Evolutionary conservation across 164 flowering plant species (phyloP).

Genomic region (Saururus chinensis): DNA sequence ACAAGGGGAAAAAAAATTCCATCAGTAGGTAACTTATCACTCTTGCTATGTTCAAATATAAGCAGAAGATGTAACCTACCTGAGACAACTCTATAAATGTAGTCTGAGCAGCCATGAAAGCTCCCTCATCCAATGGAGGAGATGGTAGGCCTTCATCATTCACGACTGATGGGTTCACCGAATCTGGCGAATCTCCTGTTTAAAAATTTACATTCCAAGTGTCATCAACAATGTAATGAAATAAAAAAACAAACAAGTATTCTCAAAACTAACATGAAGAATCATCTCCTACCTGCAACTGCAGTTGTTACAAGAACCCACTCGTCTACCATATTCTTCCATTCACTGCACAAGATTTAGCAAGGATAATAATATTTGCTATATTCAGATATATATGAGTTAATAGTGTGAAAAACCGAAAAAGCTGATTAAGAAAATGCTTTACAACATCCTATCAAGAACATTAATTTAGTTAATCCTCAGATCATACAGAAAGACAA

Average conservation of each 20-base stretch:
- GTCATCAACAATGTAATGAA: too few species aligned
- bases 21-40: neutral
- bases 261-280: neutral
- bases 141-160: slow-evolving; percentile 86
- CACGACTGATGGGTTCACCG: slow-evolving; percentile 58
- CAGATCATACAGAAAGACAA: neutral
- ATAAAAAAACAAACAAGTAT: neutral
- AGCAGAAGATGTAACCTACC: slow-evolving; percentile 20
- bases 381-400: neutral
- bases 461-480: too few species aligned
- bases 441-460: too few species aligned
- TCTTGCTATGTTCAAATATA: neutral
- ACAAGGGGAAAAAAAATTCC: neutral
- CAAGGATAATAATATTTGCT: neutral
- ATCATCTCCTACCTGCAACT: slow-evolving; percentile 24
- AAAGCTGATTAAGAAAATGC: neutral
- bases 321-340: slow-evolving; percentile 75
- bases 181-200: slow-evolving; percentile 62
- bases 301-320: slow-evolving; percentile 50
- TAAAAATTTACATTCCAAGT: too few species aligned
- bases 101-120: slow-evolving; percentile 46
- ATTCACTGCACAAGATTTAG: slow-evolving; percentile 36
- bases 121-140: slow-evolving; percentile 83
- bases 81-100: slow-evolving; percentile 59
- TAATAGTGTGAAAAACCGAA: neutral